Evolutionary conservation across 805 yeast genomes (phyloP).

Genomic region (Lipomyces chichibuensis): DNA sequence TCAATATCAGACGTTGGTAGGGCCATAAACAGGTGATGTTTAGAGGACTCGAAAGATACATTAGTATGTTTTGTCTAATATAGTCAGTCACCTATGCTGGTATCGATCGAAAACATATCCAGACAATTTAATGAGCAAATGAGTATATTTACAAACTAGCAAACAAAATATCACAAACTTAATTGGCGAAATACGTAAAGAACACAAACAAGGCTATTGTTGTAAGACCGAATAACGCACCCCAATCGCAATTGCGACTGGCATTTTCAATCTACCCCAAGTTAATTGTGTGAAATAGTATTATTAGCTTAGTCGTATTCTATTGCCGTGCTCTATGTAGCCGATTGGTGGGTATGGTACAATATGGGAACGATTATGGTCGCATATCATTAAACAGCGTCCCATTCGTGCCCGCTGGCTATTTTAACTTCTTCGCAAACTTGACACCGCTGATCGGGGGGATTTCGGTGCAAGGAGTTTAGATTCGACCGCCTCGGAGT

Average conservation of each 20-base stretch:
- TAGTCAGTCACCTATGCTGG: not conserved
- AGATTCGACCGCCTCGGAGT: constrained; percentile 74
- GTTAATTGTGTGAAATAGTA: not conserved
- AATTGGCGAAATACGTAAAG: not conserved
- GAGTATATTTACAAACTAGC: not conserved
- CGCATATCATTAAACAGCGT: not conserved
- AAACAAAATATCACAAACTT: not conserved
- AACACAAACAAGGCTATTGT: no score
- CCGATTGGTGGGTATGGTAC: not conserved
- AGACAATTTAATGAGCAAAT: not conserved
- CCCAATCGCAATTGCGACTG: not conserved
- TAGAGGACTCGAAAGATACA: no score
- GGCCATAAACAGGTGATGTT: no score
- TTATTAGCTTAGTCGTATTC: not conserved
- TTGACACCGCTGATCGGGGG: not conserved
- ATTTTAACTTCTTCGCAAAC: not conserved
- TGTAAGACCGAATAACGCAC: not conserved
- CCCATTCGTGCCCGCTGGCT: not conserved
- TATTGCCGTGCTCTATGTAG: not conserved
- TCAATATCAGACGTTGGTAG: no score
- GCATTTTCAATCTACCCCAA: not conserved
- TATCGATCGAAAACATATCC: not conserved
- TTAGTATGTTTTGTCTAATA: no score
- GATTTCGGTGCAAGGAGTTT: not conserved
- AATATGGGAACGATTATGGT: not conserved